Base-by-base conservation (phyloP, 108 stramenopile genomes). In the Cyclotella atomus region DNA sequence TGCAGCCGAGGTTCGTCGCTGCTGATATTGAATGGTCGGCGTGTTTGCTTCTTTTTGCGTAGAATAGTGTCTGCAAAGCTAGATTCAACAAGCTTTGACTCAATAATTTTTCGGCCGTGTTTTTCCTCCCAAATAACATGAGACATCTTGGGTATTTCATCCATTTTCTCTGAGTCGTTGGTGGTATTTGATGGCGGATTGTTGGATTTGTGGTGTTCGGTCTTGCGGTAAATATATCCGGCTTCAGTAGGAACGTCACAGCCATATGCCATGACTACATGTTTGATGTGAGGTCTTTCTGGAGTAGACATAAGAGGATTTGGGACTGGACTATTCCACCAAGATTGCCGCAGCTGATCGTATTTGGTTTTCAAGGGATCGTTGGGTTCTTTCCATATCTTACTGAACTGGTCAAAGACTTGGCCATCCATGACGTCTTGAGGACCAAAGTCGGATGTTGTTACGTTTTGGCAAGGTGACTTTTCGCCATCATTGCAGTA, bases 261-360 rank as follows among this genome's bases (percentile, higher is more conserved):
- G 6, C 95, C 95, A 66, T 96, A 96, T 1, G 88, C 87, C 89
- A 95, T 85, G 17, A 92, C 84, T 10, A 89, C 77, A 54, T 94
- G 92, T 68, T 92, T 93, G 56, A 96, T 91, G 21, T 85, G 77
- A 4, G 95, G 95, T 24, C 95, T 82, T 25, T 94, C 93, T 65
- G 91, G 91, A 9, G 89, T 86, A 7, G 81, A 59, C 50, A 87
- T 81, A 57, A 91, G 74, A 46, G 91, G 83, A 68, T 92, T 92
- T n/a, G 75, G 73, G 16, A 90, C 77, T 9, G 65, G 60, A 12
- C 63, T 50, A 59, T 86, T 57, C 82, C 88, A 84, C 64, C 85
- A 92, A 4, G 91, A 92, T 36, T 90, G 77, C 23, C 73, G 68
- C 1, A 91, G 73, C 50, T 95, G 94, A 15, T 92, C 87, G 43